Conservation (phyloP, 768 basidiomycete species). For the Galerina marginata region DNA sequence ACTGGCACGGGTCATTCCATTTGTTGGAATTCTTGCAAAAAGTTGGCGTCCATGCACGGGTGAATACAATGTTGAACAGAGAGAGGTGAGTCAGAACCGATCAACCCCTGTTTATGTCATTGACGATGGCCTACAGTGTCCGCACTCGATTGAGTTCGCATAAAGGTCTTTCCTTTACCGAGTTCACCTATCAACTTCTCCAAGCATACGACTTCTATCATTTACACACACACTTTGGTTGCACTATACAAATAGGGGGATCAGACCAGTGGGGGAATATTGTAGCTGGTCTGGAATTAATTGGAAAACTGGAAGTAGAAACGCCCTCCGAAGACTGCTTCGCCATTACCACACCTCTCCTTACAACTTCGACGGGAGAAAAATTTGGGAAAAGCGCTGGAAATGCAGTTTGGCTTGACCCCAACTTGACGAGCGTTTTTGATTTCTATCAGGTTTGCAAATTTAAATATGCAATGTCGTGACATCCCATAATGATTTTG, state of each 20-base stretch:
- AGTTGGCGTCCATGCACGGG: constrained; percentile 79
- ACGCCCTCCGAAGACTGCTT: constrained; percentile 51
- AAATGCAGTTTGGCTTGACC: constrained; percentile 92
- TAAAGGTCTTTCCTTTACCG: constrained; percentile 95
- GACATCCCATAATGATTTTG: constrained; percentile 52
- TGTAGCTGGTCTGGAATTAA: constrained; percentile 89
- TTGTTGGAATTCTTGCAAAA: constrained; percentile 85
- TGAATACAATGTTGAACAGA: constrained; percentile 88
- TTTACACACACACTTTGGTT: constrained; percentile 66
- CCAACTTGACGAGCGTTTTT: constrained; percentile 77
- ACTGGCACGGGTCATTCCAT: constrained; percentile 78
- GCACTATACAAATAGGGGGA: constrained; percentile 91
- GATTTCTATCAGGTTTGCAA: constrained; percentile 91
- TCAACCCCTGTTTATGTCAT: neutral
- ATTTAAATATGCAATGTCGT: neutral
- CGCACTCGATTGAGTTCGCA: constrained; percentile 78
- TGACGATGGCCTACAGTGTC: constrained; percentile 56
- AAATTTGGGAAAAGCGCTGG: constrained; percentile 99
- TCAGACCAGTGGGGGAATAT: constrained; percentile 99
- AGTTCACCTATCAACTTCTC: constrained; percentile 96
- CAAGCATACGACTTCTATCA: constrained; percentile 96
- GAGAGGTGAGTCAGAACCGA: constrained; percentile 68
- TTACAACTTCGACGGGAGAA: constrained; percentile 87
- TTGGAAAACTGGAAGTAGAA: constrained; percentile 55
- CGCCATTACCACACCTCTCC: constrained; percentile 91